phyloP scores from a whole-genome alignment of 1,139 yeast genomes.

The Trichomonascaceae sp. region DNA sequence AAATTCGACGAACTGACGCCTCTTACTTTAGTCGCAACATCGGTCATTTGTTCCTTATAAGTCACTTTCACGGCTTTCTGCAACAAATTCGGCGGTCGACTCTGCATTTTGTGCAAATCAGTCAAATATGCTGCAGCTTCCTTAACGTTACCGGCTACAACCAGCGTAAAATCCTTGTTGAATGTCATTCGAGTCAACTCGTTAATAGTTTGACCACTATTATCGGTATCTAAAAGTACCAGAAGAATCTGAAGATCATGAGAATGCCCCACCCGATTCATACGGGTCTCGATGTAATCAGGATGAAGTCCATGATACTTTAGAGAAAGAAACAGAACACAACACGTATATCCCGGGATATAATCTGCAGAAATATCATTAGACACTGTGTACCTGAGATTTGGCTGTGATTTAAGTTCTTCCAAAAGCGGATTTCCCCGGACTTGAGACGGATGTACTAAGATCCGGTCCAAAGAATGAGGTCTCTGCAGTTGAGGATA shows the following conservation, averaged over 20 bases:
- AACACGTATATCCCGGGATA: slow-evolving; percentile 62
- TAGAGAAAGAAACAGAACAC: slow-evolving; percentile 63
- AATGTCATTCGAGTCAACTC: slow-evolving; percentile 67
- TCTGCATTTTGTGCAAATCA: slow-evolving; percentile 30
- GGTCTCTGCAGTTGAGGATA: slow-evolving; percentile 10
- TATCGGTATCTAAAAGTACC: slow-evolving; percentile 72
- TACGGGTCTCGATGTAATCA: slow-evolving; percentile 70
- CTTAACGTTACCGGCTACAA: slow-evolving; percentile 74
- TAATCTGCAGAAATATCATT: slow-evolving; percentile 45
- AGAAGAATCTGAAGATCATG: slow-evolving; percentile 55
- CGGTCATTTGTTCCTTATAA: slow-evolving; percentile 46
- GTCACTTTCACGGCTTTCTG: slow-evolving; percentile 42
- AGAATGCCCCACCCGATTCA: slow-evolving; percentile 49
- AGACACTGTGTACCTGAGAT: slow-evolving; percentile 35
- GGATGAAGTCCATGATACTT: slow-evolving; percentile 85
- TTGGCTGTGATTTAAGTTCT: slow-evolving; percentile 41
- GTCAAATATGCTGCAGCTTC: slow-evolving; percentile 78
- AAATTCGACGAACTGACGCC: slow-evolving; percentile 59
- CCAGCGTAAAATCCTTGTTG: slow-evolving; percentile 56
- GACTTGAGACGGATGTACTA: slow-evolving; percentile 50
- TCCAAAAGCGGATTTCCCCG: slow-evolving; percentile 53
- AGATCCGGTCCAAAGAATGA: slow-evolving; percentile 27
- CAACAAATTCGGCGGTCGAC: slow-evolving; percentile 33
- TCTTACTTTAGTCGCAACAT: slow-evolving; percentile 46
- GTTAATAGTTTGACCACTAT: slow-evolving; percentile 61